Base-by-base conservation (phyloP, 164 flowering plant genomes). In the Chimonanthus praecox region DNA sequence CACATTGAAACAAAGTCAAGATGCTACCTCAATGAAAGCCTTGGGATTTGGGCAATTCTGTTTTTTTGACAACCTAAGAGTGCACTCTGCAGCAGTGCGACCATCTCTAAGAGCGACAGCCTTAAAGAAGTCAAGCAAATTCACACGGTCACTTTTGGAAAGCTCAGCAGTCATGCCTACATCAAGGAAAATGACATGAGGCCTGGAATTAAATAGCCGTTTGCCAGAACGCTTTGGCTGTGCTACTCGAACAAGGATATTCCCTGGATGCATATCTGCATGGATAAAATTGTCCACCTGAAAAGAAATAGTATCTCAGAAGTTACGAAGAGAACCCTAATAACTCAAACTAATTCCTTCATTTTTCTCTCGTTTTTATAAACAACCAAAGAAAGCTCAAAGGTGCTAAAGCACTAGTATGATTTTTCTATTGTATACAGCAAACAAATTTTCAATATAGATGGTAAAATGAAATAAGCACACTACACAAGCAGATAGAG, bases 121-220 rank as follows among this genome's bases (percentile, higher is more conserved):
- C 85, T 88, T 89, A 74, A 91, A 91, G 68, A 91, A 89, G 61
- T 87, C 91, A 47, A 91, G 72, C 47, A 91, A 75, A 81, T 81
- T 89, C 66, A 75, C 74, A 67, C 83, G 75, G 72, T 91, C 94
- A 54, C 72, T 84, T 69, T 77, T 78, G 48, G 91, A 87, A 71
- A 91, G 92, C 77, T 89, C 97, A 78, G 97, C 94, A 71, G 94
- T 89, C 94, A 91, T 89, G 72, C 94, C 94, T 5, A 91, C 97
- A 72, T 91, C 97, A 71, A 91, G 87, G 78, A 91, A 85, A 72
- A 89, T 70, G 13, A 89, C 88, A 80, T 88, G 91, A 72, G 94
- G 97, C 81, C 77, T 84, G 47, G 88, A 79, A 73, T 81, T 87
- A 72, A 87, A 83, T 60, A 86, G 78, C 62, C 72, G 71, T 72